Percentiles rank a stretch among this genome's conserved stretches.
Evolutionary conservation across 768 basidiomycete genomes (phyloP).

Genomic region (Lactarius vividus): DNA sequence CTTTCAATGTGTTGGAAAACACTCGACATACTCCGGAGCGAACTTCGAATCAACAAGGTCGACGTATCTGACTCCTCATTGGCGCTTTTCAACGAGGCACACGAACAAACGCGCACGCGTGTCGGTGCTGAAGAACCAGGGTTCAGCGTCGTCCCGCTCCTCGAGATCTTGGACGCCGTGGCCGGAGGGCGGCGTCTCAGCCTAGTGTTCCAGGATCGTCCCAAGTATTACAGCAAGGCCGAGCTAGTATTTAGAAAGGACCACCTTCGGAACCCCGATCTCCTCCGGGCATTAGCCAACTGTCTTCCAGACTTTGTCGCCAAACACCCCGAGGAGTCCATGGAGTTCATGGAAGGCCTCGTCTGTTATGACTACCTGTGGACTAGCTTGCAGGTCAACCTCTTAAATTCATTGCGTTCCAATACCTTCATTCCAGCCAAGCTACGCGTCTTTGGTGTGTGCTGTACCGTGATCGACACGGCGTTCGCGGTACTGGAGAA

Average conservation of each 20-base stretch:
- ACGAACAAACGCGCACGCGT: neutral
- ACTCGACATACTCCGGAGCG: slow-evolving; percentile 13
- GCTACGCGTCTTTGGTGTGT: slow-evolving; percentile 4
- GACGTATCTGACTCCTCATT: neutral
- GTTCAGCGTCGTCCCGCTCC: neutral
- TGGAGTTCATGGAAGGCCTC: neutral
- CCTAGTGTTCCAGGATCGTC: neutral
- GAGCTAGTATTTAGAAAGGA: slow-evolving; percentile 9
- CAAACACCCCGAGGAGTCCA: neutral
- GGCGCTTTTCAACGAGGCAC: neutral
- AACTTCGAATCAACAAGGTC: neutral
- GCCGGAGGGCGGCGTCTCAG: neutral
- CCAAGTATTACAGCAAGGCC: neutral
- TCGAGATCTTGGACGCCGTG: neutral
- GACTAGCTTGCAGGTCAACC: slow-evolving; percentile 1
- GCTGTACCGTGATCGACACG: slow-evolving; percentile 8
- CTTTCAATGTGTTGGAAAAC: slow-evolving; percentile 17
- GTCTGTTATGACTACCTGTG: slow-evolving; percentile 10
- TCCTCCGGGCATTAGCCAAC: slow-evolving; percentile 4
- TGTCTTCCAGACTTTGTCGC: slow-evolving; percentile 8
- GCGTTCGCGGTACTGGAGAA: neutral
- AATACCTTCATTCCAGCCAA: neutral
- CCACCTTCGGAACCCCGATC: slow-evolving; percentile 2
- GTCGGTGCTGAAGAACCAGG: neutral
- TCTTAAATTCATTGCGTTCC: neutral